A percentile compares a stretch with the other conserved stretches of the same genome.
Evolutionary conservation across 257 asterid genomes (phyloP).

Genomic region (Avicennia marina): DNA sequence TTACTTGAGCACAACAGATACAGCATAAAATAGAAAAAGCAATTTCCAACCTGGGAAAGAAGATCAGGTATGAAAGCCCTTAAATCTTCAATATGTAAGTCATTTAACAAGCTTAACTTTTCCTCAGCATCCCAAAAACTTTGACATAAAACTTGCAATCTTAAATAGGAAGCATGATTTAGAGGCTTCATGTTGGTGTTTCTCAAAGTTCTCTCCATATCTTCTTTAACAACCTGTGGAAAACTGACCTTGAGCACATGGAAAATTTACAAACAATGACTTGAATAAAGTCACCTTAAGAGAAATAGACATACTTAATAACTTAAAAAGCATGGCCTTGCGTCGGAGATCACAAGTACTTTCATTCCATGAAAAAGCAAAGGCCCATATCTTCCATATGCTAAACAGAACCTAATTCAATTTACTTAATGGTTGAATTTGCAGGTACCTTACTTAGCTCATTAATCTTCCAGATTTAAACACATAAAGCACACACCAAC

Average conservation of each 20-base stretch:
- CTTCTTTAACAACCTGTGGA: slow-evolving; percentile 87
- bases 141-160: slow-evolving; percentile 84
- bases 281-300: slow-evolving; percentile 10
- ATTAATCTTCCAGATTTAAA: slow-evolving; percentile 3
- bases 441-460: not conserved
- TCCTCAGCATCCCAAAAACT: slow-evolving; percentile 93
- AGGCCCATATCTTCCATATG: not conserved
- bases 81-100: slow-evolving; percentile 67
- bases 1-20: too few species aligned
- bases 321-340: slow-evolving; percentile 6
- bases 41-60: slow-evolving; percentile 73
- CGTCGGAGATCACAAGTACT: not conserved
- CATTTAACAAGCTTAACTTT: slow-evolving; percentile 64
- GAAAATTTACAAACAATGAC: slow-evolving; percentile 5
- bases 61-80: slow-evolving; percentile 70
- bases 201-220: slow-evolving; percentile 78
- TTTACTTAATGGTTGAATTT: not conserved
- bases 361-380: not conserved
- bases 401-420: slow-evolving; percentile 10
- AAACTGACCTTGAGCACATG: slow-evolving; percentile 28
- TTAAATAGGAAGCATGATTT: slow-evolving; percentile 77
- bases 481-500: slow-evolving; percentile 1
- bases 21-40: slow-evolving; percentile 11
- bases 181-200: slow-evolving; percentile 97
- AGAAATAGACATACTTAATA: slow-evolving; percentile 1